Evolutionary conservation across 1,284 basidiomycete species (phyloP), one percentile per base, ranked within the genome.

Genomic region (Mycena sp.): DNA sequence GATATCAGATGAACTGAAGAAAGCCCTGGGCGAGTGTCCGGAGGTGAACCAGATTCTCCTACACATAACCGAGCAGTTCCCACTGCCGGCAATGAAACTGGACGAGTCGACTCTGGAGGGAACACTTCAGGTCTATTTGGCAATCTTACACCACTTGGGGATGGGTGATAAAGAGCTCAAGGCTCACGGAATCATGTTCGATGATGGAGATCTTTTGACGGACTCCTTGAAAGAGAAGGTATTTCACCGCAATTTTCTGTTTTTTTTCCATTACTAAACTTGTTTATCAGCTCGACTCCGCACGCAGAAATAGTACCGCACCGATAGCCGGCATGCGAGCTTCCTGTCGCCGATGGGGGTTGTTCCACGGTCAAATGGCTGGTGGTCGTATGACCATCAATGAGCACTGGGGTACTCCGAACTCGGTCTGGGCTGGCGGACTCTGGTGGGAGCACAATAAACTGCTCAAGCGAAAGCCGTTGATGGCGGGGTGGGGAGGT

Each of bases 91-190:
- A 6, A 60, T 67, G 61, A 46, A 69, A 17, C 38, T 44, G 7
- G 68, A 69, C 23, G 67, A 70, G 35, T 70, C 65, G 2, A 69
- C 63, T 32, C 58, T 69, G 37, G 66, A 69, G 4, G 68, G 67
- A 12, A 58, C 48, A 6, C 17, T 40, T 7, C 6, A n/a, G 17
- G 55, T 58, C 4, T 50, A 48, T 38, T 25, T 29, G 1, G 29
- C 5, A 16, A 51, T 12, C 29, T 26, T 58, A 21, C 26, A 19
- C 14, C 16, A 50, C 19, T 16, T 58, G 38, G 57, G 57, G 10
- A 29, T 58, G 26, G 65, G 56, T 16, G 53, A 66, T 17, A 54
- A 59, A 5, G 56, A 29, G 6, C 32, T 70, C 4, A 14, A 41
- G 16, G 44, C 56, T 11, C 67, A 69, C 35, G 67, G 70, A 1